Conservation (phyloP, 345 rosid genomes). For the Brassica incana region DNA sequence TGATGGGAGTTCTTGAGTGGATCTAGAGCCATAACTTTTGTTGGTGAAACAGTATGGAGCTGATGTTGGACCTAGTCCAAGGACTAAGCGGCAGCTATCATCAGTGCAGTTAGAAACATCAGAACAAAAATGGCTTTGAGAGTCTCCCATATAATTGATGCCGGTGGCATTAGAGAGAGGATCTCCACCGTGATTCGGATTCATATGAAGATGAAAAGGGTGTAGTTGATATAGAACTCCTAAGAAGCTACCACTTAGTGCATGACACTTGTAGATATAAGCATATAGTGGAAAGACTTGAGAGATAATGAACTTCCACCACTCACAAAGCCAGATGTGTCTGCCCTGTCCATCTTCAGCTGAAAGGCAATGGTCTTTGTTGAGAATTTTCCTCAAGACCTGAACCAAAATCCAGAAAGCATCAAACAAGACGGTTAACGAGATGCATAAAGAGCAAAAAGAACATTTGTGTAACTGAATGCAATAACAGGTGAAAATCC, state of each 20-base stretch:
- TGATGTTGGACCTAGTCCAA: constrained; percentile 87
- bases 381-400: too few relatives aligned
- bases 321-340: constrained; percentile 85
- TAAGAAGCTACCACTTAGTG: constrained; percentile 21
- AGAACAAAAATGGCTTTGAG: constrained; percentile 34
- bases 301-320: constrained; percentile 47
- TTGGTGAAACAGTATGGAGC: constrained; percentile 47
- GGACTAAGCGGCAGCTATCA: constrained; percentile 82
- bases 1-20: constrained; percentile 40
- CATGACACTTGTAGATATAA: constrained; percentile 28
- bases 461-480: not conserved
- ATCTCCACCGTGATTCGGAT: constrained; percentile 45
- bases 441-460: too few relatives aligned
- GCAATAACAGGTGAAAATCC: not conserved
- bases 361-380: too few relatives aligned
- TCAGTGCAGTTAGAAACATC: constrained; percentile 51
- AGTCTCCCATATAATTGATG: constrained; percentile 24
- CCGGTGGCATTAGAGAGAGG: constrained; percentile 23
- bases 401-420: too few relatives aligned
- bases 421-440: too few relatives aligned
- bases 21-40: constrained; percentile 41
- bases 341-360: constrained; percentile 65
- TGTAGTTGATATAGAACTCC: not conserved
- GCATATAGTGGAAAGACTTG: constrained; percentile 32
- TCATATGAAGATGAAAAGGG: constrained; percentile 44